A percentile compares a stretch with the other conserved stretches of the same genome.
phyloP scores from a whole-genome alignment of 1,284 basidiomycete genomes.

The Quambalaria eucalypti region DNA sequence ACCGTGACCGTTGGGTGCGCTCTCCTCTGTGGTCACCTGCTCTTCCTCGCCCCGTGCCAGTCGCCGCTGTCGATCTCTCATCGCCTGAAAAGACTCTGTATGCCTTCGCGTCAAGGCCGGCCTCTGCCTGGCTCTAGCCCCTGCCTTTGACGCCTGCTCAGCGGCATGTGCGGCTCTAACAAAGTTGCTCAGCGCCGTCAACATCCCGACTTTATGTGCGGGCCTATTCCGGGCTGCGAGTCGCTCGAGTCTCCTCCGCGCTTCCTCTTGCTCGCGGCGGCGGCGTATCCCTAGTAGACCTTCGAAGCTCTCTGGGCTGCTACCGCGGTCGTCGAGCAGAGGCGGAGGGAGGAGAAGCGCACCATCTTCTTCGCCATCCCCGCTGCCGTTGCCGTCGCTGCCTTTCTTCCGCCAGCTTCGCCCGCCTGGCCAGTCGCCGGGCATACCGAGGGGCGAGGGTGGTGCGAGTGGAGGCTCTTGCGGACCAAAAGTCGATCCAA shows the following conservation, averaged over 20 bases:
- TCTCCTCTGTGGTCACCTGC: too few species aligned
- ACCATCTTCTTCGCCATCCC: conserved; percentile 29
- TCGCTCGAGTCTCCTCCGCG: conserved; percentile 25
- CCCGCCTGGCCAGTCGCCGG: conserved; percentile 36
- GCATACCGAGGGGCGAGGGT: conserved; percentile 40
- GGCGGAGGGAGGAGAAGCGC: conserved; percentile 39
- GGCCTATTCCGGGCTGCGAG: conserved; percentile 35
- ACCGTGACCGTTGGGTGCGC: too few species aligned
- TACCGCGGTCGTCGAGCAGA: conserved; percentile 34
- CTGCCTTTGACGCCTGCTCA: conserved; percentile 12
- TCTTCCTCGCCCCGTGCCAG: not conserved
- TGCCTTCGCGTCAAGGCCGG: conserved; percentile 1
- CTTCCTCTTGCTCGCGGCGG: conserved; percentile 33
- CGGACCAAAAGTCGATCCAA: conserved; percentile 18
- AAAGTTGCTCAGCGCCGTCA: conserved; percentile 40
- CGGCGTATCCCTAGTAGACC: conserved; percentile 37
- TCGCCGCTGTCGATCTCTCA: not conserved
- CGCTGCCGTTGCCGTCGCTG: conserved; percentile 9
- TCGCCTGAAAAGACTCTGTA: conserved; percentile 3
- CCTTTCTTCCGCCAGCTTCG: conserved; percentile 9
- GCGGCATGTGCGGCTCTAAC: conserved; percentile 42
- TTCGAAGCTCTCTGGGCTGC: conserved; percentile 28
- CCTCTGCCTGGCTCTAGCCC: not conserved
- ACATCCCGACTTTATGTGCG: conserved; percentile 33
- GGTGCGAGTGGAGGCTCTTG: conserved; percentile 25